Evolutionary conservation across 768 basidiomycete species (phyloP).

Genomic region (Solioccasus polychromus): DNA sequence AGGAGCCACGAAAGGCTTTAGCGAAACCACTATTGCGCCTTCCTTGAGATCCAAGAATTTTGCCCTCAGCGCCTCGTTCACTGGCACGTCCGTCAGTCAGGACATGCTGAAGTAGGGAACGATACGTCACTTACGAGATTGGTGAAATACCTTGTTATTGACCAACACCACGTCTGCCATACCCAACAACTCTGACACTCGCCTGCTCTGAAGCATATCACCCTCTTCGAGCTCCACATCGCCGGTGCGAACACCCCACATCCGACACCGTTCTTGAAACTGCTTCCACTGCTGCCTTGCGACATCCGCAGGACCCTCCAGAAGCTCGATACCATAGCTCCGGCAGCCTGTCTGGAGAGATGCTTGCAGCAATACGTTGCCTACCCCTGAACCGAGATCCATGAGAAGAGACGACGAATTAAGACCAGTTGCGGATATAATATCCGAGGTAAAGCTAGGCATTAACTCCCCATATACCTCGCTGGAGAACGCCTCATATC

Average conservation of each 20-base stretch:
- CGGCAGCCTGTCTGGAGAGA: slow-evolving; percentile 76
- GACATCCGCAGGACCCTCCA: slow-evolving; percentile 76
- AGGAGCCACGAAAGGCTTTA: slow-evolving; percentile 81
- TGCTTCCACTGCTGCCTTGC: slow-evolving; percentile 74
- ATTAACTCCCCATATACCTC: slow-evolving; percentile 89
- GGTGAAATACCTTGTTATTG: slow-evolving; percentile 82
- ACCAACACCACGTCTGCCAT: slow-evolving; percentile 90
- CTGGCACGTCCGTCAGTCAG: slow-evolving; percentile 33
- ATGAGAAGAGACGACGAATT: slow-evolving; percentile 63
- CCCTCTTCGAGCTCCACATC: slow-evolving; percentile 79
- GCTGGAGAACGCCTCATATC: slow-evolving; percentile 81
- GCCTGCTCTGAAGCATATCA: slow-evolving; percentile 71
- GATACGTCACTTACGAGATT: slow-evolving; percentile 54
- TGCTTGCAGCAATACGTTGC: slow-evolving; percentile 80
- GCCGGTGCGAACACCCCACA: slow-evolving; percentile 87
- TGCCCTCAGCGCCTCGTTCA: slow-evolving; percentile 83
- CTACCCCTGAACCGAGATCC: slow-evolving; percentile 85
- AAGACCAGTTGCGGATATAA: slow-evolving; percentile 50
- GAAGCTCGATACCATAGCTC: slow-evolving; percentile 78
- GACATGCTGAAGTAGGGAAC: not conserved
- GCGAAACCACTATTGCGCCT: slow-evolving; percentile 83
- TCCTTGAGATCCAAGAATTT: slow-evolving; percentile 95
- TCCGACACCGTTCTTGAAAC: slow-evolving; percentile 70
- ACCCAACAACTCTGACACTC: slow-evolving; percentile 66
- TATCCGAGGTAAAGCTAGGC: slow-evolving; percentile 63